phyloP scores from a whole-genome alignment of 73 alveolate species.

The Paramecium sonneborni region DNA sequence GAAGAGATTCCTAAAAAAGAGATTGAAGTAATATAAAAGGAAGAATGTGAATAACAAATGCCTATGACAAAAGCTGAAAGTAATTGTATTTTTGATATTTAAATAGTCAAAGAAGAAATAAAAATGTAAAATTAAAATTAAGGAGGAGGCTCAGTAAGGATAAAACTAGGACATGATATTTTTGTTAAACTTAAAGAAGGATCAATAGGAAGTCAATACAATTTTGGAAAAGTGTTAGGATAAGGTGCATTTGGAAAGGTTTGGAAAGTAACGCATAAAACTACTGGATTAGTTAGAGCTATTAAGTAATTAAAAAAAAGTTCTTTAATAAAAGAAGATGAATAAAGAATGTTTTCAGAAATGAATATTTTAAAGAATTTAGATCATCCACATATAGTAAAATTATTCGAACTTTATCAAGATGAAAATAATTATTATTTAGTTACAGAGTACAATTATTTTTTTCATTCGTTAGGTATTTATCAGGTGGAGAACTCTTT shows the following conservation, averaged over 20 bases:
- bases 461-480: background rate
- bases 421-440: constrained; percentile 80
- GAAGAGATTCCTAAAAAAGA: background rate
- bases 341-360: background rate
- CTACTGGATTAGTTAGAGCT: constrained; percentile 55
- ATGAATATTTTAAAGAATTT: constrained; percentile 6
- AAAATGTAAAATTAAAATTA: background rate
- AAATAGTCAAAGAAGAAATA: background rate
- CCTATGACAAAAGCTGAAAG: background rate
- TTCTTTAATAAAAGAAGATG: background rate
- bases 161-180: background rate
- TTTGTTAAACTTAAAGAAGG: constrained; percentile 16
- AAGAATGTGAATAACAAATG: background rate
- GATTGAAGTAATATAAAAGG: background rate
- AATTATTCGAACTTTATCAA: constrained; percentile 80
- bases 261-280: constrained; percentile 45
- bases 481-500: constrained; percentile 83
- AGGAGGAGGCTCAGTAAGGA: background rate
- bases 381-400: constrained; percentile 54
- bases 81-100: background rate
- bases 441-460: constrained; percentile 72
- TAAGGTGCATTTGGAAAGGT: constrained; percentile 62
- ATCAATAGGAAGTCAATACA: background rate
- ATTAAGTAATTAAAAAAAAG: constrained; percentile 9
- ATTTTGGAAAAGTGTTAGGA: constrained; percentile 35